Conservation (phyloP, 108 stramenopile genomes). For the Schizochytrium sp. region DNA sequence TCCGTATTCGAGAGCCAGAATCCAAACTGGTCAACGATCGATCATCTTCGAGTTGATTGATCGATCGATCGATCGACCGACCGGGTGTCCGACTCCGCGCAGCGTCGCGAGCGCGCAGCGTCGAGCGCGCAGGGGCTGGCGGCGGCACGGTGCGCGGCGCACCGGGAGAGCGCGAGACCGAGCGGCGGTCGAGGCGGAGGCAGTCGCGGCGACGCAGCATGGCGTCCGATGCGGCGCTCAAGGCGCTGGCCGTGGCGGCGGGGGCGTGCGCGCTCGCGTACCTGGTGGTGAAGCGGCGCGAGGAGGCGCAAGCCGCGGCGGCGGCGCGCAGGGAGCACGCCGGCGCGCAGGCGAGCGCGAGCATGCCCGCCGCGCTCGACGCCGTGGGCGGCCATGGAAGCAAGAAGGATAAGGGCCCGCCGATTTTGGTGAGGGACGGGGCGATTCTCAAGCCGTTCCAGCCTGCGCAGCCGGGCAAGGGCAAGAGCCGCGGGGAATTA, state of each 20-base stretch:
- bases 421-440: not conserved
- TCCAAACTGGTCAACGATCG: too few relatives aligned
- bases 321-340: too few relatives aligned
- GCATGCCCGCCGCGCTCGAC: not conserved
- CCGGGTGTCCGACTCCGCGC: too few relatives aligned
- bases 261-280: not conserved
- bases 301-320: not conserved
- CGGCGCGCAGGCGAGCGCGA: too few relatives aligned
- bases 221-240: not conserved
- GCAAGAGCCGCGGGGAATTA: slow-evolving; percentile 4
- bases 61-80: too few relatives aligned
- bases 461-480: slow-evolving; percentile 13
- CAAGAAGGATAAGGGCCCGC: slow-evolving; percentile 12
- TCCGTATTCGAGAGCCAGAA: too few relatives aligned
- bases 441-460: not conserved
- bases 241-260: not conserved
- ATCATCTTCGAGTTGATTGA: too few relatives aligned
- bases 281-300: not conserved
- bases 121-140: too few relatives aligned
- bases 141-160: too few relatives aligned
- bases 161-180: not conserved
- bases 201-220: not conserved
- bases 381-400: not conserved
- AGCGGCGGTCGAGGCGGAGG: not conserved
- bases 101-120: too few relatives aligned